Evolutionary conservation across 1,139 yeast genomes (phyloP).

Genomic region (Arxiozyma heterogenica): DNA sequence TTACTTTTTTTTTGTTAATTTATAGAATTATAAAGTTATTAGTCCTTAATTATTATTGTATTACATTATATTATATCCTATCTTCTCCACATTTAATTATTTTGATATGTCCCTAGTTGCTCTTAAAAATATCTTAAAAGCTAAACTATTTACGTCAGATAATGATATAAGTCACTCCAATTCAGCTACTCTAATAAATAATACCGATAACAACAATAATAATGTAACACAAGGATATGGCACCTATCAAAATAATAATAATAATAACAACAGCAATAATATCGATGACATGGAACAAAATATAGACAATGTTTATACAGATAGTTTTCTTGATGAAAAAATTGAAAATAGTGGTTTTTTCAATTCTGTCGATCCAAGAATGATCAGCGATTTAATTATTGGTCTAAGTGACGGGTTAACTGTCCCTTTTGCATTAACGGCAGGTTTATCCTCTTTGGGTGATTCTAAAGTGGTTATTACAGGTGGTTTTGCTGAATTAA

Average conservation of each 20-base stretch:
- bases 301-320: conserved; percentile 3
- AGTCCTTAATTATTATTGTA: too few species aligned
- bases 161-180: neutral
- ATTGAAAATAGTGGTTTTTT: conserved; percentile 11
- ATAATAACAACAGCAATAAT: conserved; percentile 4
- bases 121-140: neutral
- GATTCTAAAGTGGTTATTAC: conserved; percentile 67
- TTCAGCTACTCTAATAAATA: neutral
- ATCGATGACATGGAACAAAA: conserved; percentile 2
- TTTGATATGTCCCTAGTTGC: neutral
- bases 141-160: neutral
- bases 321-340: conserved; percentile 1
- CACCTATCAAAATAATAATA: neutral
- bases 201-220: neutral
- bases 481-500: conserved; percentile 80
- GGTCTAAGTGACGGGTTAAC: conserved; percentile 77
- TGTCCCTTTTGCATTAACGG: conserved; percentile 77
- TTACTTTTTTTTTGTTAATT: too few species aligned
- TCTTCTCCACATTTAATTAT: neutral
- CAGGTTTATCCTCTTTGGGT: conserved; percentile 71
- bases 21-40: too few species aligned
- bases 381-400: conserved; percentile 67
- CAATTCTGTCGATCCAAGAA: conserved; percentile 21
- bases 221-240: neutral
- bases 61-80: too few species aligned